Percentiles rank a stretch among this genome's conserved stretches.
Conservation (phyloP, 345 rosid species). For the Camelina hispida region DNA sequence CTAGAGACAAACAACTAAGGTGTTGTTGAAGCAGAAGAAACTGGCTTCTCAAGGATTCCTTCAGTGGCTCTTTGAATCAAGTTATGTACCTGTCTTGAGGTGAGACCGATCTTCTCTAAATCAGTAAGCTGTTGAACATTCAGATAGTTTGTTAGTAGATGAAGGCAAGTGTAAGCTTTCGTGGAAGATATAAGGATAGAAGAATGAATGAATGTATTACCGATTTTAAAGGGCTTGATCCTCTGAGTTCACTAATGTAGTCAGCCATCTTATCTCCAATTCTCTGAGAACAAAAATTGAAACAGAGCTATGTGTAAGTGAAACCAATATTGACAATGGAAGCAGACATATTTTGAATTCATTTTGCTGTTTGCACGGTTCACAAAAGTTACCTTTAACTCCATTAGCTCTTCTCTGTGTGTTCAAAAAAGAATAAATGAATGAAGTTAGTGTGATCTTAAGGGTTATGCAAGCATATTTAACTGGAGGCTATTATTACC, state of each 20-base stretch:
- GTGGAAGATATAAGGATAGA: not conserved
- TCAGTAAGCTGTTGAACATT: constrained; percentile 63
- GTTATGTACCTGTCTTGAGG: constrained; percentile 78
- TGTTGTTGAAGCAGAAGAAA: constrained; percentile 24
- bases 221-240: constrained; percentile 66
- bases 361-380: not conserved
- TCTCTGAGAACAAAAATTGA: constrained; percentile 52
- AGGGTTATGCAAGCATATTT: constrained; percentile 7
- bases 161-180: not conserved
- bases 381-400: constrained; percentile 61
- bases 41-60: constrained; percentile 54
- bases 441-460: constrained; percentile 30
- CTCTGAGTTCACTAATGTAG: constrained; percentile 70
- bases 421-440: constrained; percentile 16
- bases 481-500: constrained; percentile 43
- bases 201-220: constrained; percentile 45
- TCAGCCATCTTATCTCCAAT: constrained; percentile 83
- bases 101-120: constrained; percentile 83
- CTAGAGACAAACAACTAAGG: constrained; percentile 39
- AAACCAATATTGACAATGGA: constrained; percentile 9
- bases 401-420: constrained; percentile 77
- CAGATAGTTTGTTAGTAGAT: constrained; percentile 11
- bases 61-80: constrained; percentile 65
- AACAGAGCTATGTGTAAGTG: constrained; percentile 4
- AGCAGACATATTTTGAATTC: not conserved